Base-by-base conservation (phyloP, 2,329 filamentous ascomycete species). In the Juglanconis sp. region DNA sequence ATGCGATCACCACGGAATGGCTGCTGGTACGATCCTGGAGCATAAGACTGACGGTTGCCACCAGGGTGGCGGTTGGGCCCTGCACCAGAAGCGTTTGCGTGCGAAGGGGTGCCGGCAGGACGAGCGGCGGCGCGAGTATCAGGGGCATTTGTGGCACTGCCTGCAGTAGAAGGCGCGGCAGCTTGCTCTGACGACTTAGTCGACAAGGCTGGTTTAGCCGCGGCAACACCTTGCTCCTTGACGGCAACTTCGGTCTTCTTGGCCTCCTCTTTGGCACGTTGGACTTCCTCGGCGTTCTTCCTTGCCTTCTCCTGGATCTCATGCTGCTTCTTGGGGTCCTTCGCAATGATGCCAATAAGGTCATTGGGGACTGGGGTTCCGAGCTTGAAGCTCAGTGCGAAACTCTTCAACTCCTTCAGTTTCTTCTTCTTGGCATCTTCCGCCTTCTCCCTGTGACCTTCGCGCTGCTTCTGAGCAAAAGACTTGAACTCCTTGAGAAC, bases 241-340 rank as follows among this genome's bases (percentile, higher is more conserved):
- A 77, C 76, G 5, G 73, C 70, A 58, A 74, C 71, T 70, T 77
- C 86, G 72, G 68, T 77, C 67, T 68, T 77, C 38, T 64, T 64
- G 6, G 53, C 40, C 24, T 58, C 59, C 6, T 64, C 60, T 56
- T 64, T 64, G 48, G 59, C 47, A 34, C 57, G 56, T n/a, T 57
- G 59, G n/a, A 83, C 74, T 64, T 87, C 84, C 64, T 91, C 87
- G 2, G 87, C 87, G 66, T 94, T 89, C 69, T 87, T 85, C 63
- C 91, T 86, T 1, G 92, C 92, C 74, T 93, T 96, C 68, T 92
- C 89, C 69, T 96, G 89, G 64, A 99, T 98, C 70, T 93, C 87
- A 69, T 92, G 87, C 75, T 98, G 95, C 77, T 97, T 99, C 50
- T 80, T 83, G n/a, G 92, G 92, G 71, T 99, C 95, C 73, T 98